A percentile compares a stretch with the other conserved stretches of the same genome.
Conservation (phyloP, 2,329 filamentous ascomycete genomes). For the Penicillium brevicompactum region DNA sequence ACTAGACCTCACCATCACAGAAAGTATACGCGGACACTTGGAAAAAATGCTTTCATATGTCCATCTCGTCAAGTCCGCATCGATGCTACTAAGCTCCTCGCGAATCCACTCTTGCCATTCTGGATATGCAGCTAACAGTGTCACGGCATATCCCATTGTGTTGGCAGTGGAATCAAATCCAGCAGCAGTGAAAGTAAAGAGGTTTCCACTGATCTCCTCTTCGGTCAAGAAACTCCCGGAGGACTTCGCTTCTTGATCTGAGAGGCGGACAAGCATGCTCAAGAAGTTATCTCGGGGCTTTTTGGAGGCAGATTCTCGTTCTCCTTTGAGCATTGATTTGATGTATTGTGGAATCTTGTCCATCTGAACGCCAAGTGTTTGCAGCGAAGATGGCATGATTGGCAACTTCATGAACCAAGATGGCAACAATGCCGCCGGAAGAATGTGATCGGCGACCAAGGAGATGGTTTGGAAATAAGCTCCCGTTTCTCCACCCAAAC, state of each 20-base stretch:
- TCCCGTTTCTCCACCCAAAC: not conserved
- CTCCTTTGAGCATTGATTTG: slow-evolving; percentile 24
- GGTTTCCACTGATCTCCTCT: slow-evolving; percentile 47
- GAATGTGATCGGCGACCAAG: slow-evolving; percentile 31
- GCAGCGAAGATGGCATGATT: slow-evolving; percentile 29
- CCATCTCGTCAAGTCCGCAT: slow-evolving; percentile 25
- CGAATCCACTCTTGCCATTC: slow-evolving; percentile 56
- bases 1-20: slow-evolving; percentile 47
- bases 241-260: slow-evolving; percentile 22
- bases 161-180: slow-evolving; percentile 56
- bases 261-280: slow-evolving; percentile 32
- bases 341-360: slow-evolving; percentile 30
- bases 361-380: slow-evolving; percentile 30
- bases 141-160: slow-evolving; percentile 53
- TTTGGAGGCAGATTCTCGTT: not conserved
- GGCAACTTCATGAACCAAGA: slow-evolving; percentile 22
- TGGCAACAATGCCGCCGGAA: slow-evolving; percentile 33
- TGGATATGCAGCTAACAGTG: slow-evolving; percentile 49
- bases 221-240: slow-evolving; percentile 17
- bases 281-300: slow-evolving; percentile 29
- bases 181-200: slow-evolving; percentile 51
- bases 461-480: slow-evolving; percentile 24
- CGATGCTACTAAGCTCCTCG: slow-evolving; percentile 50
- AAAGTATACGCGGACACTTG: slow-evolving; percentile 46
- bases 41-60: slow-evolving; percentile 51